Conservation (phyloP, 352 stramenopile species). For the Hyaloperonospora arabidopsidis region DNA sequence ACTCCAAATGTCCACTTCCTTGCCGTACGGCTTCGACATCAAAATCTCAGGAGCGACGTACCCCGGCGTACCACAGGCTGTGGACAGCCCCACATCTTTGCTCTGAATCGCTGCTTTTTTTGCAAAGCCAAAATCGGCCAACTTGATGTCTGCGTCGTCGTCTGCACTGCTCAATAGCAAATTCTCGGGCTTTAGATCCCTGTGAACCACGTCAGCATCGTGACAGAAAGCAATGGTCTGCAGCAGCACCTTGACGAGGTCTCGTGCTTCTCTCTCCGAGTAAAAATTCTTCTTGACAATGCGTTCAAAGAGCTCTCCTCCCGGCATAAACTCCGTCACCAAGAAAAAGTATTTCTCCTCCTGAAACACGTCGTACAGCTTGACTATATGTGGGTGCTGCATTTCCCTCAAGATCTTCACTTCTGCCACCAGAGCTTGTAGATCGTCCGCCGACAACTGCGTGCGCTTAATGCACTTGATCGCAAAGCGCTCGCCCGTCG, state of each 20-base stretch:
- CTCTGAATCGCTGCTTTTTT: conserved; percentile 58
- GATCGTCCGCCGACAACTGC: conserved; percentile 52
- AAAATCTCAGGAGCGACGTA: conserved; percentile 82
- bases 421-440: conserved; percentile 72
- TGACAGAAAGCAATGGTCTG: conserved; percentile 84
- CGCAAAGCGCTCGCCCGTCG: conserved; percentile 41
- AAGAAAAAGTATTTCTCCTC: conserved; percentile 93
- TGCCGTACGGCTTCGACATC: conserved; percentile 59
- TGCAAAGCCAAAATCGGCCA: conserved; percentile 78
- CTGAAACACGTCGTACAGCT: conserved; percentile 87
- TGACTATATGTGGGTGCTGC: conserved; percentile 86
- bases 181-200: conserved; percentile 96
- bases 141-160: conserved; percentile 76
- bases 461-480: conserved; percentile 87
- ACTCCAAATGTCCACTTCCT: conserved; percentile 82
- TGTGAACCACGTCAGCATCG: conserved; percentile 82
- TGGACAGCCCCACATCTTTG: conserved; percentile 40
- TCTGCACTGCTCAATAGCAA: conserved; percentile 77
- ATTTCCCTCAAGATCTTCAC: conserved; percentile 75
- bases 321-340: conserved; percentile 93
- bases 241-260: conserved; percentile 73
- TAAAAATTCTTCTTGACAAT: conserved; percentile 87
- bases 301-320: conserved; percentile 78
- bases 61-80: conserved; percentile 61
- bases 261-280: conserved; percentile 65